These are phyloP conservation scores for Casuarina glauca DNA, from an alignment of 306 rosid genomes.

Conservation along the genomic window DNA sequence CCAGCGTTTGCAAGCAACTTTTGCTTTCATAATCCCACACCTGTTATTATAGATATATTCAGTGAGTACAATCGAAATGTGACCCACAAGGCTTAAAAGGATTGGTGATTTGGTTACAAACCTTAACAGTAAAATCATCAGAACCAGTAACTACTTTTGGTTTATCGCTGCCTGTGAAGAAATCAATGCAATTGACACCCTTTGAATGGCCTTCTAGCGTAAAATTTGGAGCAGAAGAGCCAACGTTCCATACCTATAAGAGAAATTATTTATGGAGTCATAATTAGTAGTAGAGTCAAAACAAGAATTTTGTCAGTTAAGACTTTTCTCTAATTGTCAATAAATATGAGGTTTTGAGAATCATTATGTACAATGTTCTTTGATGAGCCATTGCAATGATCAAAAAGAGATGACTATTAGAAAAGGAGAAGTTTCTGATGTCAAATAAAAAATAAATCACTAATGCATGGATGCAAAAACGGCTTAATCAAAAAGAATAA, in stretches of 20 bases:
- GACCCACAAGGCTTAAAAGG: background rate
- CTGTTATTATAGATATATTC: conserved; percentile 14
- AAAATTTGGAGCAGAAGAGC: conserved; percentile 97
- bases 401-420: conserved; percentile 25
- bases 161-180: conserved; percentile 98
- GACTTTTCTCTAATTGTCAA: too few relatives aligned
- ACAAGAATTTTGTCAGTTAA: too few relatives aligned
- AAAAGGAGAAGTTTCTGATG: too few relatives aligned
- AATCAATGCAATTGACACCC: conserved; percentile 98
- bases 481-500: conserved; percentile 14
- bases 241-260: conserved; percentile 96
- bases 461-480: too few relatives aligned
- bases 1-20: conserved; percentile 35
- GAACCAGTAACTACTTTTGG: conserved; percentile 96
- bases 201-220: conserved; percentile 97
- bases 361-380: too few relatives aligned
- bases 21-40: conserved; percentile 40
- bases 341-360: too few relatives aligned
- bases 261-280: background rate
- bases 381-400: too few relatives aligned
- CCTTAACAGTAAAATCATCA: conserved; percentile 55
- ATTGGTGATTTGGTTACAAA: conserved; percentile 2
- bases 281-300: too few relatives aligned
- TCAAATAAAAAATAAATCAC: too few relatives aligned
- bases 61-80: background rate